A percentile compares a stretch with the other conserved stretches of the same genome.
Evolutionary conservation across 805 yeast species (phyloP).

Genomic region (Nakazawaea ishiwadae): DNA sequence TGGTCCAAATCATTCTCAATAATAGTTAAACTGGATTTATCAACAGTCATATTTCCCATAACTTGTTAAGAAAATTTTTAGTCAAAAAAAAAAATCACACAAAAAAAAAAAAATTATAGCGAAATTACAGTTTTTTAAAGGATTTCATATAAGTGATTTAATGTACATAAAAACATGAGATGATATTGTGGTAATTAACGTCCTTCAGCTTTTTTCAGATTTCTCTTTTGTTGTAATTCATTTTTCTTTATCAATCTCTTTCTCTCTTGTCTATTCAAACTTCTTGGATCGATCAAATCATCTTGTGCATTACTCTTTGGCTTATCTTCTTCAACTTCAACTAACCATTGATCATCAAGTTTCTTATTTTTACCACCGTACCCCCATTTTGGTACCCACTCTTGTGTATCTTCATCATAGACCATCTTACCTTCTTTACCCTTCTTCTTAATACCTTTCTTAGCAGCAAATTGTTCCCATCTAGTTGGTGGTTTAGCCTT

Average conservation of each 20-base stretch:
- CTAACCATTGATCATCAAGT: conserved; percentile 89
- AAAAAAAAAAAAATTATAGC: too few relatives aligned
- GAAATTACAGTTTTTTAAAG: too few relatives aligned
- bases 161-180: too few relatives aligned
- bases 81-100: background rate
- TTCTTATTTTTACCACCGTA: conserved; percentile 89
- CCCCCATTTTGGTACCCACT: conserved; percentile 99
- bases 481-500: conserved; percentile 88
- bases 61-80: background rate
- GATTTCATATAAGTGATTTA: too few relatives aligned
- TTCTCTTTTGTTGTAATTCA: conserved; percentile 78
- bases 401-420: conserved; percentile 82
- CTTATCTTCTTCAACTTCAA: conserved; percentile 84
- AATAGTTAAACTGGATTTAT: conserved; percentile 1
- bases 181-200: too few relatives aligned
- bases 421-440: conserved; percentile 86
- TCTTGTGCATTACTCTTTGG: conserved; percentile 50
- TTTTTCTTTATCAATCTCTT: conserved; percentile 82
- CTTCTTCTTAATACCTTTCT: conserved; percentile 90
- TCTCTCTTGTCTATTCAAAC: conserved; percentile 75
- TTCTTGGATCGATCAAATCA: conserved; percentile 84
- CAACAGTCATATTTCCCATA: background rate
- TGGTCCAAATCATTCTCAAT: conserved; percentile 9
- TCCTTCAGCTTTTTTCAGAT: conserved; percentile 39
- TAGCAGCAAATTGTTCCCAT: conserved; percentile 96